Percentiles rank a stretch among this genome's conserved stretches.
These are phyloP conservation scores for Solanum chacoense DNA, from an alignment of 305 asterid genomes.

Conservation along the genomic window DNA sequence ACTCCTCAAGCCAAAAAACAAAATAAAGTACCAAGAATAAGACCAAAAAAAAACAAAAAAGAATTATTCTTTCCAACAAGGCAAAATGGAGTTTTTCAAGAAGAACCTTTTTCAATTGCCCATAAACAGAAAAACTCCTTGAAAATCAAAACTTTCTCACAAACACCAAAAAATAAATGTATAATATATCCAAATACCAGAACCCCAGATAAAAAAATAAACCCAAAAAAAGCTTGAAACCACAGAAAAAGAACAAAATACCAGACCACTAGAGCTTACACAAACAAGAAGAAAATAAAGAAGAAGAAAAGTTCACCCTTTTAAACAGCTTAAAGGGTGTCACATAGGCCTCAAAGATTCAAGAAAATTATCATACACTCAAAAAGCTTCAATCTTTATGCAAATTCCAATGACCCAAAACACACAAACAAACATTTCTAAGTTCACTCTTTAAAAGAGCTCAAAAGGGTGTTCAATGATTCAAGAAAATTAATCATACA, in stretches of 20 bases:
- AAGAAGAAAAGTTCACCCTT: not conserved
- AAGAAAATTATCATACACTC: not conserved
- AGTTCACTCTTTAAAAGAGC: not conserved
- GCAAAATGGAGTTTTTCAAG: not conserved
- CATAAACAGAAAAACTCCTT: slow-evolving; percentile 15
- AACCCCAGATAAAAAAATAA: slow-evolving; percentile 10
- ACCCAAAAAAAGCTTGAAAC: not conserved
- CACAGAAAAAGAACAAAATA: not conserved
- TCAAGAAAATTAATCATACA: not conserved
- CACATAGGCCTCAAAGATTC: not conserved
- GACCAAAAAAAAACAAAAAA: not conserved
- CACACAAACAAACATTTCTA: not conserved
- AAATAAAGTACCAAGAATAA: not conserved
- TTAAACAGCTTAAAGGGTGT: not conserved
- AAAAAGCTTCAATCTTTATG: not conserved
- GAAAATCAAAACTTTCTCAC: slow-evolving; percentile 1
- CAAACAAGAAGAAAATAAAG: not conserved
- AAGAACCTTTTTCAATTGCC: slow-evolving; percentile 1
- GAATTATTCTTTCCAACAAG: not conserved
- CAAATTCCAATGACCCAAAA: not conserved
- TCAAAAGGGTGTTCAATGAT: not conserved
- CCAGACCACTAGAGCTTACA: slow-evolving; percentile 1
- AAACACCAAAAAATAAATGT: slow-evolving; percentile 16
- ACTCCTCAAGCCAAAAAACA: not conserved
- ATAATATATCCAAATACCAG: slow-evolving; percentile 9